Conservation (phyloP, 2,329 filamentous ascomycete species). For the Claviceps maximensis region DNA sequence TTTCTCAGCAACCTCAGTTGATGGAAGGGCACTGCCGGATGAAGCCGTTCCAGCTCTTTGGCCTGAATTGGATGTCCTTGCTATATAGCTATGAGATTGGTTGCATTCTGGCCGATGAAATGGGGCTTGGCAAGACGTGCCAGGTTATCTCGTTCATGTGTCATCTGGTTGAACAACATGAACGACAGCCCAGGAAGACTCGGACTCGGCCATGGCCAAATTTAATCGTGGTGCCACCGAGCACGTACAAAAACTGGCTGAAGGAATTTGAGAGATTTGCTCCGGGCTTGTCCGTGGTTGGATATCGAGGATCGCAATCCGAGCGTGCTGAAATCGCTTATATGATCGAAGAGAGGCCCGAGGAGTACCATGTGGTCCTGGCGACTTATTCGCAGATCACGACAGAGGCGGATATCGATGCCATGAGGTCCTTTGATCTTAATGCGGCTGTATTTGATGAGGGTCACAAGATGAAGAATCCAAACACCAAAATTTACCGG, state of each 20-base stretch:
- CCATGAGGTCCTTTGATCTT: constrained; percentile 34
- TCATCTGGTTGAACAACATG: constrained; percentile 58
- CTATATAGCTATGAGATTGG: constrained; percentile 69
- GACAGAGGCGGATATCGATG: constrained; percentile 34
- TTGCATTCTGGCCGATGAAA: constrained; percentile 91
- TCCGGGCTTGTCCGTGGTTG: constrained; percentile 61
- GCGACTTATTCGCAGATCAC: constrained; percentile 48
- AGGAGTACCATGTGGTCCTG: constrained; percentile 49
- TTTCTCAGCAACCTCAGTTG: constrained; percentile 53
- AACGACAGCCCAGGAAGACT: constrained; percentile 13
- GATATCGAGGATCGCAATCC: constrained; percentile 50
- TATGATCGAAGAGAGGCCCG: constrained; percentile 48
- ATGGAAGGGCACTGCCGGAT: constrained; percentile 67
- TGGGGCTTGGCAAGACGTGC: constrained; percentile 93
- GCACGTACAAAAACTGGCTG: constrained; percentile 92
- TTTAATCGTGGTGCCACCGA: constrained; percentile 81
- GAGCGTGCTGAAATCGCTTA: constrained; percentile 57
- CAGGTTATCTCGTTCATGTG: constrained; percentile 89
- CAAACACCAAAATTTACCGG: constrained; percentile 66
- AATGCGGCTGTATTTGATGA: constrained; percentile 73
- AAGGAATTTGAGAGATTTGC: constrained; percentile 83
- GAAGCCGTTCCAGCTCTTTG: constrained; percentile 89
- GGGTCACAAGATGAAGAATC: constrained; percentile 86
- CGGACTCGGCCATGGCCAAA: constrained; percentile 49
- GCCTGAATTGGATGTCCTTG: constrained; percentile 85